Conservation (phyloP, 2,329 filamentous ascomycete species). For the Aschersonia sp. region DNA sequence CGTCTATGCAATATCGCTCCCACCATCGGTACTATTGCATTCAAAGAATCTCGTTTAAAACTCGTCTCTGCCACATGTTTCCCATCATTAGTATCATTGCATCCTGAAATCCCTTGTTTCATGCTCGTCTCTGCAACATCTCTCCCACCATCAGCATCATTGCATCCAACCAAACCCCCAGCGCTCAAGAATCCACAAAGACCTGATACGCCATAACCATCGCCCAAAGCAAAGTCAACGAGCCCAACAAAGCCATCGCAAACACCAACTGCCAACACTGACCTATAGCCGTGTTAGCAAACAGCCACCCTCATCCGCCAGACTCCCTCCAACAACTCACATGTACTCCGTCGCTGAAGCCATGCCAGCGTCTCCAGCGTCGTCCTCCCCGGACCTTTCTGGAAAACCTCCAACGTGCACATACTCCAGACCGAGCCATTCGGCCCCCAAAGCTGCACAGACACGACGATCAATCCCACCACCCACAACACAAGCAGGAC, state of each 20-base stretch:
- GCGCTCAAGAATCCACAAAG: constrained; percentile 28
- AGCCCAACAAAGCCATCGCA: constrained; percentile 45
- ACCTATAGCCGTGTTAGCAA: constrained; percentile 21
- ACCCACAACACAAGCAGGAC: constrained; percentile 56
- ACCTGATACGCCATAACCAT: constrained; percentile 55
- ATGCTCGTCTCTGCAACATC: no score
- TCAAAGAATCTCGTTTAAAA: no score
- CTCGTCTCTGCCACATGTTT: no score
- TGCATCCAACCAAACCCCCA: no score
- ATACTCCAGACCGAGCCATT: constrained; percentile 41
- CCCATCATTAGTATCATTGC: no score
- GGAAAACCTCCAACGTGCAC: constrained; percentile 45
- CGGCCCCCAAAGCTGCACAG: constrained; percentile 50
- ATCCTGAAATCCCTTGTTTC: no score
- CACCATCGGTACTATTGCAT: no score
- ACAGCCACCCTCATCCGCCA: no score
- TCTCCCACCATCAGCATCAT: no score
- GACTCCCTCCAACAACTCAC: constrained; percentile 23
- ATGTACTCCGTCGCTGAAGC: constrained; percentile 49
- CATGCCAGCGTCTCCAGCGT: constrained; percentile 44
- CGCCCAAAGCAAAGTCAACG: constrained; percentile 50
- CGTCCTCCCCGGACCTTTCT: constrained; percentile 32
- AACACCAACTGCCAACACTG: constrained; percentile 53
- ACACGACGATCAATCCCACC: constrained; percentile 46
- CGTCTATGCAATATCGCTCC: no score